Conservation (phyloP, 305 asterid species). For the Striga hermonthica region DNA sequence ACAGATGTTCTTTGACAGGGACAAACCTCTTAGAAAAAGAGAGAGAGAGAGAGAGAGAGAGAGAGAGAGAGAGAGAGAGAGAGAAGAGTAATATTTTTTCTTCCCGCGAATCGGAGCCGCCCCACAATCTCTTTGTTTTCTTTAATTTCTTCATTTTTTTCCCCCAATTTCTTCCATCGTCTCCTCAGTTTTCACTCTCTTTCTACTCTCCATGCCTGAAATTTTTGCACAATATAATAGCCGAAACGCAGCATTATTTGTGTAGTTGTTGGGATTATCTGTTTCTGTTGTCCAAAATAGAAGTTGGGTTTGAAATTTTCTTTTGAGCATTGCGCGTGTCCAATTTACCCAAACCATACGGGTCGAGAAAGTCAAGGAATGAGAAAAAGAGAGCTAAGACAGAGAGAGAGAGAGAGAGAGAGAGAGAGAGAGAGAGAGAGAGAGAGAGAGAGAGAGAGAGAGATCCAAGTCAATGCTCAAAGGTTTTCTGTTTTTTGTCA, state of each 20-base stretch:
- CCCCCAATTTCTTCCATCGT: background rate
- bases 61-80: too few relatives aligned
- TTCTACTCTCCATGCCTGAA: background rate
- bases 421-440: constrained; percentile 4
- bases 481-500: constrained; percentile 34
- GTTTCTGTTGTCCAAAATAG: constrained; percentile 20
- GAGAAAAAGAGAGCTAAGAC: too few relatives aligned
- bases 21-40: too few relatives aligned
- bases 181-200: background rate
- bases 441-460: constrained; percentile 20
- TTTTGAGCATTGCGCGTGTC: constrained; percentile 43
- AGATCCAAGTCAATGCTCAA: constrained; percentile 46
- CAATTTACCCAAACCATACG: constrained; percentile 32
- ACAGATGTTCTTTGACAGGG: background rate
- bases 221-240: constrained; percentile 7
- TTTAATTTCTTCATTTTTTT: background rate
- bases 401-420: constrained; percentile 25
- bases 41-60: too few relatives aligned
- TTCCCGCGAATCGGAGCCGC: constrained; percentile 38
- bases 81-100: background rate
- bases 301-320: constrained; percentile 35
- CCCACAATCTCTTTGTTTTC: background rate
- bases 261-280: constrained; percentile 17
- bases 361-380: constrained; percentile 46
- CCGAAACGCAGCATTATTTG: constrained; percentile 11